Percentiles rank a stretch among this genome's conserved stretches.
Evolutionary conservation across 139 green algal genomes (phyloP).

Genomic region (Marvania coccoides): DNA sequence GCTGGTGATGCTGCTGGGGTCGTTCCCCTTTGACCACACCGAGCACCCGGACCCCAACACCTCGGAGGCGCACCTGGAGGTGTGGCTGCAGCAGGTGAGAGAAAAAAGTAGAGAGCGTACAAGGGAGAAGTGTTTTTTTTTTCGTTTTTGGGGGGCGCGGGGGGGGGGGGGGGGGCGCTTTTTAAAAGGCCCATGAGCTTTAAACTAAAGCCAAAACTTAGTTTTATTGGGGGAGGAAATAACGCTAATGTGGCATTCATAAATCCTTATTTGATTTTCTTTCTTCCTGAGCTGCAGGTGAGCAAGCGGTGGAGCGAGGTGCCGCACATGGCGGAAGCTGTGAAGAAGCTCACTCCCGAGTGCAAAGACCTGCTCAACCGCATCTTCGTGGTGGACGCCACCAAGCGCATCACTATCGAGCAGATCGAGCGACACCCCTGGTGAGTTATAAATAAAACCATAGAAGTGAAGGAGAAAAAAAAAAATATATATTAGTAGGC

Average conservation of each 20-base stretch:
- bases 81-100: constrained; percentile 43
- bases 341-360: constrained; percentile 47
- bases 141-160: background rate
- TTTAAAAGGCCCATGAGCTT: too few species aligned
- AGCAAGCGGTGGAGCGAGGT: constrained; percentile 41
- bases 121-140: background rate
- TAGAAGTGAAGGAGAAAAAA: background rate
- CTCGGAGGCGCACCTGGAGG: constrained; percentile 53
- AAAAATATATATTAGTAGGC: background rate
- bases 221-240: background rate
- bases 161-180: too few species aligned
- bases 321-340: constrained; percentile 41
- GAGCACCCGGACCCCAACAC: constrained; percentile 66
- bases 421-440: constrained; percentile 64
- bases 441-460: constrained; percentile 3
- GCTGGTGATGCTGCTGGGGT: constrained; percentile 78
- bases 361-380: constrained; percentile 63
- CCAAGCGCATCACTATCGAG: constrained; percentile 50
- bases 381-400: constrained; percentile 68
- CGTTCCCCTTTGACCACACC: constrained; percentile 59
- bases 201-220: too few species aligned
- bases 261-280: background rate
- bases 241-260: background rate
- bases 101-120: constrained; percentile 30
- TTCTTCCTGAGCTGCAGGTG: too few species aligned